These are phyloP conservation scores for Dichotomocladium elegans DNA, from an alignment of 371 early-diverging fungal genomes.

Conservation along the genomic window DNA sequence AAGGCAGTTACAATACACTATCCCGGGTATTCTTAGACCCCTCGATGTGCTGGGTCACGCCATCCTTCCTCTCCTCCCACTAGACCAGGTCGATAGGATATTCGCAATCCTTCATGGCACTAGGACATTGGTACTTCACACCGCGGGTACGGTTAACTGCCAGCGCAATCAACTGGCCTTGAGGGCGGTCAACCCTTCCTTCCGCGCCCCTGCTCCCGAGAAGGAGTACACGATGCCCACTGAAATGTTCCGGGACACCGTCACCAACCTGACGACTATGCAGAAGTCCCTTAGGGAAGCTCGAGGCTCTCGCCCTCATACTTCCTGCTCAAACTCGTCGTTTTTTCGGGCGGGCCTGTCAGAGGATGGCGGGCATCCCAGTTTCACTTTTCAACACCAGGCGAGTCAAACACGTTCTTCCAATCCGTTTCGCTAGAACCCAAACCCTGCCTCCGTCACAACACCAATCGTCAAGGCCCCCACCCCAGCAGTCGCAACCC, in stretches of 20 bases:
- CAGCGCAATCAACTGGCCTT: constrained; percentile 11
- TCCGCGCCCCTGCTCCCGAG: not conserved
- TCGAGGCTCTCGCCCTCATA: not conserved
- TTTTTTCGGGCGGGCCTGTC: not conserved
- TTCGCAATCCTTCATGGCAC: constrained; percentile 6
- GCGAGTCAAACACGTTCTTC: not conserved
- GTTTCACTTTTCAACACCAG: not conserved
- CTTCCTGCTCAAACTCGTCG: not conserved
- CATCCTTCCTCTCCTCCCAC: not conserved
- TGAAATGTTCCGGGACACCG: not conserved
- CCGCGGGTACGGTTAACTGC: constrained; percentile 2
- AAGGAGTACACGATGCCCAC: not conserved
- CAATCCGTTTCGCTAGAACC: too few species aligned
- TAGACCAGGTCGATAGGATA: not conserved
- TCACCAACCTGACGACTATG: not conserved
- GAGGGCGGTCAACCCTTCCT: constrained; percentile 3
- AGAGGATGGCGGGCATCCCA: not conserved
- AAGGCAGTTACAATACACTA: constrained; percentile 7
- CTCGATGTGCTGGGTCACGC: constrained; percentile 7
- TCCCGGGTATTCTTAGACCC: constrained; percentile 5
- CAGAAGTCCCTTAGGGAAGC: not conserved
- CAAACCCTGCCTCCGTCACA: not conserved
- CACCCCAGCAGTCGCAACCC: not conserved
- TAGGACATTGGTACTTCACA: constrained; percentile 1
- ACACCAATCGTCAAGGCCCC: not conserved